Evolutionary conservation across 1,284 basidiomycete genomes (phyloP).

Genomic region (Trichosporon coremiiforme): DNA sequence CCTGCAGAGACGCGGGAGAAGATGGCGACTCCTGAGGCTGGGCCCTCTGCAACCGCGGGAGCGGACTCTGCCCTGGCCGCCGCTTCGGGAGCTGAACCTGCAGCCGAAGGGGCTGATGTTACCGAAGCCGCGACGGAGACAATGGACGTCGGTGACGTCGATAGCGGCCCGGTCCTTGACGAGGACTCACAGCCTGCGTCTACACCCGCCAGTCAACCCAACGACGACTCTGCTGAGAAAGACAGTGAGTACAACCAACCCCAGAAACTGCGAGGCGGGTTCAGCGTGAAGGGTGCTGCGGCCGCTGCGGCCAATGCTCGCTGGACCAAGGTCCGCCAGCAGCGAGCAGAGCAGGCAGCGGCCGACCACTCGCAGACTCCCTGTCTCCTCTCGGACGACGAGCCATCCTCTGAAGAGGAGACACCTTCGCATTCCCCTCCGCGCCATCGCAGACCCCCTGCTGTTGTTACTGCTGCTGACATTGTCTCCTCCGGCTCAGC

Average conservation of each 20-base stretch:
- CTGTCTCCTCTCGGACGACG: neutral
- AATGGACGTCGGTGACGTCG: neutral
- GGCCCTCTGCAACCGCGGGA: neutral
- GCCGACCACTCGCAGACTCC: too few relatives aligned
- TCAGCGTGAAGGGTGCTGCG: neutral
- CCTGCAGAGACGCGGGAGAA: neutral
- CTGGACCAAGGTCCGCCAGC: neutral
- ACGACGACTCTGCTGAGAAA: neutral
- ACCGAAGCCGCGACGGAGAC: neutral
- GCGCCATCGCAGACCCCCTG: too few relatives aligned
- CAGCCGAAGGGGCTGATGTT: neutral
- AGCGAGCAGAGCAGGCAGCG: neutral
- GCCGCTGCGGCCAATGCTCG: neutral
- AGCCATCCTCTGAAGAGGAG: neutral
- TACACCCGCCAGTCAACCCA: neutral
- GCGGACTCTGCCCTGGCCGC: neutral
- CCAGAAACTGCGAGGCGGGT: neutral
- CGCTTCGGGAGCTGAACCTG: neutral
- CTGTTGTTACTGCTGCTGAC: neutral
- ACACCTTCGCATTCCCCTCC: too few relatives aligned
- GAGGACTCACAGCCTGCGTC: slow-evolving; percentile 2
- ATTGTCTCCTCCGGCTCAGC: neutral
- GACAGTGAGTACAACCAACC: neutral
- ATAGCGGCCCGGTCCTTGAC: neutral
- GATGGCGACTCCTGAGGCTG: neutral